Conservation (phyloP, 148 eudicot genomes). For the Agrostemma githago region DNA sequence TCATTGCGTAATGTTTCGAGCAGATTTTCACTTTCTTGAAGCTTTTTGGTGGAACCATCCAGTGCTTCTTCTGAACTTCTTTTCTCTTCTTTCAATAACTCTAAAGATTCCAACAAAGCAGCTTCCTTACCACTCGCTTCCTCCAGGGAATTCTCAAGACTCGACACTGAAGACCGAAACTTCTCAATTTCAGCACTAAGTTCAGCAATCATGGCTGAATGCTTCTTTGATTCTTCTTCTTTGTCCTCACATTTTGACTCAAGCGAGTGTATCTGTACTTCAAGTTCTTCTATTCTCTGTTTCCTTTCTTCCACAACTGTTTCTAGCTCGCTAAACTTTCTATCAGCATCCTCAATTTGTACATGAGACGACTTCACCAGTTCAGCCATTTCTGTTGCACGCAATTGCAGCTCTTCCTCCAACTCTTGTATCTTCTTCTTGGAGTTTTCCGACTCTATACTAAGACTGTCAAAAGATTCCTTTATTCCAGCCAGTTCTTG, state of each 20-base stretch:
- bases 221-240: constrained; percentile 51
- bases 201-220: constrained; percentile 44
- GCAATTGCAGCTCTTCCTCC: constrained; percentile 51
- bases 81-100: constrained; percentile 47
- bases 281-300: constrained; percentile 58
- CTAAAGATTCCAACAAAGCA: constrained; percentile 39
- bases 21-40: constrained; percentile 51
- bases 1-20: constrained; percentile 49
- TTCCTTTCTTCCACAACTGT: constrained; percentile 56
- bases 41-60: constrained; percentile 46
- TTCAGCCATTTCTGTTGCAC: constrained; percentile 51
- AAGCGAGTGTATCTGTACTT: constrained; percentile 46
- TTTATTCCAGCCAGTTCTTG: constrained; percentile 58
- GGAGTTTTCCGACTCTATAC: constrained; percentile 64
- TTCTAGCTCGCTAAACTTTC: constrained; percentile 51
- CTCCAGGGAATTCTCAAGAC: constrained; percentile 49
- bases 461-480: constrained; percentile 62
- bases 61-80: constrained; percentile 45
- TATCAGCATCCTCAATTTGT: constrained; percentile 59
- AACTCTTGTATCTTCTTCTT: constrained; percentile 66
- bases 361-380: constrained; percentile 50
- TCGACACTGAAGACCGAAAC: constrained; percentile 41
- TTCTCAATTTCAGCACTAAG: constrained; percentile 47
- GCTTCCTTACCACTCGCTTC: constrained; percentile 50
- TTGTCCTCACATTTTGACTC: constrained; percentile 47